Evolutionary conservation across 345 rosid species (phyloP).

Genomic region (Trapa bicornis): DNA sequence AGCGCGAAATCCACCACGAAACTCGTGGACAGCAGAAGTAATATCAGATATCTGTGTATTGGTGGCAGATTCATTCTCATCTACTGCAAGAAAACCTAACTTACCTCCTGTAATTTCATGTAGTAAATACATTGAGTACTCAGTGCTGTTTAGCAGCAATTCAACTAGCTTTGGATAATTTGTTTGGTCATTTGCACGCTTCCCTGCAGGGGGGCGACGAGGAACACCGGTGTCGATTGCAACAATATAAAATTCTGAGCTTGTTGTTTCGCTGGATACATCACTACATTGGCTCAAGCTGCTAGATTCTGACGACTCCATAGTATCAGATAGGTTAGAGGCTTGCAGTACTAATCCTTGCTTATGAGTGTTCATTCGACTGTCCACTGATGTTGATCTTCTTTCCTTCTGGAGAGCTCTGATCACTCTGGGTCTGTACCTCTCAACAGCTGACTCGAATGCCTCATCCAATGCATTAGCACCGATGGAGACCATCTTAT

Average conservation of each 20-base stretch:
- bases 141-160: conserved; percentile 65
- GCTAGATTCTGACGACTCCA: conserved; percentile 51
- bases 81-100: neutral
- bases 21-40: conserved; percentile 43
- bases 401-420: conserved; percentile 76
- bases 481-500: conserved; percentile 34
- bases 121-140: conserved; percentile 56
- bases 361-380: conserved; percentile 41
- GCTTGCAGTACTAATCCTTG: conserved; percentile 7
- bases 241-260: conserved; percentile 49
- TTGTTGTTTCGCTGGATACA: conserved; percentile 26
- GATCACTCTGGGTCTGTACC: conserved; percentile 59
- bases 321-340: conserved; percentile 57
- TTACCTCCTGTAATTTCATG: conserved; percentile 46
- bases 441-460: conserved; percentile 65
- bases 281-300: conserved; percentile 37
- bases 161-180: conserved; percentile 89
- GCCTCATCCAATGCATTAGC: conserved; percentile 52
- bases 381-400: conserved; percentile 72
- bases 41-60: conserved; percentile 22
- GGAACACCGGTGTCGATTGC: conserved; percentile 97
- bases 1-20: conserved; percentile 80
- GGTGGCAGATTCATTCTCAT: conserved; percentile 17
- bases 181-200: conserved; percentile 82
- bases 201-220: conserved; percentile 94